A percentile compares a stretch with the other conserved stretches of the same genome.
Conservation (phyloP, 306 rosid genomes). For the Ammopiptanthus mongolicus region DNA sequence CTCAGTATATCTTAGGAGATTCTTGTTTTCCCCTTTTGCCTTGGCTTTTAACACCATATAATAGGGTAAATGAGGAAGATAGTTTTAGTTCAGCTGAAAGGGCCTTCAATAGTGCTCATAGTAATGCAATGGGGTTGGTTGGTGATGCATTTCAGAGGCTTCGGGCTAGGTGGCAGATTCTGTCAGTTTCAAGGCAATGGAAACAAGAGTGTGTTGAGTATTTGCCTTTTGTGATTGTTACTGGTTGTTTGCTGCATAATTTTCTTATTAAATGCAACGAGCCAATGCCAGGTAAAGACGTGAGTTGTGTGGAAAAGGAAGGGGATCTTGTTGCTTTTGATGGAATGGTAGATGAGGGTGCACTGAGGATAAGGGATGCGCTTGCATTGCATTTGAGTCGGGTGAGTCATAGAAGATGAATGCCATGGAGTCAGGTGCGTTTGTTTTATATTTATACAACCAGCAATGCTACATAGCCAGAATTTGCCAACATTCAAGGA, state of each 20-base stretch:
- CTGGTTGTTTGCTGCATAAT: slow-evolving; percentile 77
- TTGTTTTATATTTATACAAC: background rate
- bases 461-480: too few relatives aligned
- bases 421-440: background rate
- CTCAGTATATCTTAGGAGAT: slow-evolving; percentile 69
- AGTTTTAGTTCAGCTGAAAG: slow-evolving; percentile 42
- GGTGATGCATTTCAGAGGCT: slow-evolving; percentile 51
- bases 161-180: slow-evolving; percentile 57
- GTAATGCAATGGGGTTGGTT: slow-evolving; percentile 44
- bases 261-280: slow-evolving; percentile 62
- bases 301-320: slow-evolving; percentile 24
- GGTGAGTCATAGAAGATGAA: slow-evolving; percentile 52
- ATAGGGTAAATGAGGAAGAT: slow-evolving; percentile 42
- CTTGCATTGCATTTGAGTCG: slow-evolving; percentile 68
- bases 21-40: slow-evolving; percentile 75
- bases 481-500: too few relatives aligned
- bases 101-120: slow-evolving; percentile 56
- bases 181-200: slow-evolving; percentile 49
- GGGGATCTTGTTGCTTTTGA: slow-evolving; percentile 33
- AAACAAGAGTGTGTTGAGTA: slow-evolving; percentile 58
- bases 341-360: slow-evolving; percentile 55
- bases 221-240: slow-evolving; percentile 63
- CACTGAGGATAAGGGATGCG: slow-evolving; percentile 53
- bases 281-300: slow-evolving; percentile 27
- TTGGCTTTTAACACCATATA: slow-evolving; percentile 83